Evolutionary conservation across 805 yeast species (phyloP).

Genomic region (Wickerhamiella qilinensis): DNA sequence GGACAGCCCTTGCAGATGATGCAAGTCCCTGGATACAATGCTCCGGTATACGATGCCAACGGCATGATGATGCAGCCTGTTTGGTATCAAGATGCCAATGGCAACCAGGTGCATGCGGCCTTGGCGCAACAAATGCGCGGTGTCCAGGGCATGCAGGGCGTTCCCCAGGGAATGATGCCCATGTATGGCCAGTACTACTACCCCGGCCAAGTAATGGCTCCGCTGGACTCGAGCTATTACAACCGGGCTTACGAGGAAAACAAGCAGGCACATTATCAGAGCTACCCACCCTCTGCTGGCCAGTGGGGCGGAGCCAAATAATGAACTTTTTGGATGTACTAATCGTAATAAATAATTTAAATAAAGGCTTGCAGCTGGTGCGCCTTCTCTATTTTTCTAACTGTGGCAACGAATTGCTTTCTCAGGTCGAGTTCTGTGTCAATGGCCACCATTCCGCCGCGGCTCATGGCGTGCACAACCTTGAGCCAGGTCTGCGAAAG

Average conservation of each 20-base stretch:
- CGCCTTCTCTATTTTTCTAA: background rate
- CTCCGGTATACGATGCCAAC: background rate
- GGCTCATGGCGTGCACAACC: background rate
- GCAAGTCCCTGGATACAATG: background rate
- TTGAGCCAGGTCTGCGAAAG: constrained; percentile 5
- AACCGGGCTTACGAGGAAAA: background rate
- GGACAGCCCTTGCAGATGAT: background rate
- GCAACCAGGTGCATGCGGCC: background rate
- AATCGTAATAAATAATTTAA: no score
- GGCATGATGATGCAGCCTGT: background rate
- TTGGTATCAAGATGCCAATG: constrained; percentile 1
- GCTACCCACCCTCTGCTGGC: background rate
- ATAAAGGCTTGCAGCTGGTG: background rate
- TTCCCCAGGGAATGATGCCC: background rate
- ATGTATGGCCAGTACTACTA: background rate
- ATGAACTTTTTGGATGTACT: background rate
- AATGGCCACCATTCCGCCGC: background rate
- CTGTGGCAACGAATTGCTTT: background rate
- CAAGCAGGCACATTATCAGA: background rate
- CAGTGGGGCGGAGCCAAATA: background rate
- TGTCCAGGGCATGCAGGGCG: background rate
- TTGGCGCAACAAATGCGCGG: background rate
- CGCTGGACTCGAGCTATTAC: background rate
- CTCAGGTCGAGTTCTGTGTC: background rate
- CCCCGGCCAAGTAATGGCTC: background rate